These are phyloP conservation scores for Euryodendron excelsum DNA, from an alignment of 148 eudicot genomes.

Conservation along the genomic window DNA sequence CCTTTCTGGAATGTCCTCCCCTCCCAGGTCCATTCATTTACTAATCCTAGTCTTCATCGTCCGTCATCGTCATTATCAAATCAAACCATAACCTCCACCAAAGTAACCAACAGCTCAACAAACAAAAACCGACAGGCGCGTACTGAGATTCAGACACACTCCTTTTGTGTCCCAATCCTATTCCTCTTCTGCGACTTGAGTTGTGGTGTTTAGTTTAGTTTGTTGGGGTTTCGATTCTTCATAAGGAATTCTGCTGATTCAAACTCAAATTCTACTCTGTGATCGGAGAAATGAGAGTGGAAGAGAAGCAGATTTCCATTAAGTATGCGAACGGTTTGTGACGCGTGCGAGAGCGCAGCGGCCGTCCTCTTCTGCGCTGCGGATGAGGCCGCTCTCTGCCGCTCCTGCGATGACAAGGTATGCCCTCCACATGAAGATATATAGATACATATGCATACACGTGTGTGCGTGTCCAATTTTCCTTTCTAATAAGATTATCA, in stretches of 20 bases:
- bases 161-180: background rate
- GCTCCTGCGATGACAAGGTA: slow-evolving; percentile 41
- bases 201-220: background rate
- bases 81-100: no score
- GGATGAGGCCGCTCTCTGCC: slow-evolving; percentile 51
- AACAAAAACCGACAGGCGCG: no score
- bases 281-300: slow-evolving; percentile 15
- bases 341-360: slow-evolving; percentile 41
- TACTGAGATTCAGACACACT: no score
- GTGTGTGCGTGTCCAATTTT: no score
- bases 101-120: no score
- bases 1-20: background rate
- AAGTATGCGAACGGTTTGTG: slow-evolving; percentile 43
- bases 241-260: background rate
- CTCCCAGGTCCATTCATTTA: no score
- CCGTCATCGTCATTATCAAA: no score
- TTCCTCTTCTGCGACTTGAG: background rate
- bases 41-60: no score
- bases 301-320: background rate
- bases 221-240: background rate
- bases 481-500: no score
- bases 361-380: slow-evolving; percentile 47
- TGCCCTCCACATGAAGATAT: no score
- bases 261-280: background rate
- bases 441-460: no score